Conservation (phyloP, 1,284 basidiomycete genomes). For the Irpex sp. region DNA sequence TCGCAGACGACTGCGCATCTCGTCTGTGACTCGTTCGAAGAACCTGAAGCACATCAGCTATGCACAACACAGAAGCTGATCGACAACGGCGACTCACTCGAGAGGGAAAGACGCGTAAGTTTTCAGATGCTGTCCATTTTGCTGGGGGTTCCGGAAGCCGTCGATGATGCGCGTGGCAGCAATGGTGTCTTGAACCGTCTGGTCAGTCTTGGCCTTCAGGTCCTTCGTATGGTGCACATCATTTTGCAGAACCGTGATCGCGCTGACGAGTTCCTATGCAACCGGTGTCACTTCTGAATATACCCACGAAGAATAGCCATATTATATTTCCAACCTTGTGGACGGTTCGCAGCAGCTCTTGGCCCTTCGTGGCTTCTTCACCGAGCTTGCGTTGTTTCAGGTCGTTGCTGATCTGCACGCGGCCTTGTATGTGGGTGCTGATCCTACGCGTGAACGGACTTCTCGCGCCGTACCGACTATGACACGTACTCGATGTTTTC, state of each 20-base stretch:
- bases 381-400: slow-evolving; percentile 73
- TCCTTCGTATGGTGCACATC: slow-evolving; percentile 66
- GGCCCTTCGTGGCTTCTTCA: slow-evolving; percentile 68
- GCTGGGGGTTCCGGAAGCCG: slow-evolving; percentile 69
- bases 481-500: slow-evolving; percentile 68
- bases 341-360: slow-evolving; percentile 60
- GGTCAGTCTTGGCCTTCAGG: slow-evolving; percentile 68
- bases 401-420: slow-evolving; percentile 74
- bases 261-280: slow-evolving; percentile 55
- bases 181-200: slow-evolving; percentile 74
- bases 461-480: background rate
- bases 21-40: slow-evolving; percentile 66
- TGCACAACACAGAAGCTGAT: background rate
- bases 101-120: slow-evolving; percentile 78
- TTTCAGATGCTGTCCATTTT: slow-evolving; percentile 63
- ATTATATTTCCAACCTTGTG: slow-evolving; percentile 48
- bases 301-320: background rate
- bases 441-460: background rate
- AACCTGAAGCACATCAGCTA: slow-evolving; percentile 41
- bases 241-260: slow-evolving; percentile 59
- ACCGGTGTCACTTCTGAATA: background rate
- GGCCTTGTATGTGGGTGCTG: slow-evolving; percentile 72
- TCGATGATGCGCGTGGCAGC: slow-evolving; percentile 70
- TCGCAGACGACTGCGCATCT: slow-evolving; percentile 66
- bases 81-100: slow-evolving; percentile 47